A percentile compares a stretch with the other conserved stretches of the same genome.
Conservation (phyloP, 345 rosid genomes). For the Citrus unshiu region DNA sequence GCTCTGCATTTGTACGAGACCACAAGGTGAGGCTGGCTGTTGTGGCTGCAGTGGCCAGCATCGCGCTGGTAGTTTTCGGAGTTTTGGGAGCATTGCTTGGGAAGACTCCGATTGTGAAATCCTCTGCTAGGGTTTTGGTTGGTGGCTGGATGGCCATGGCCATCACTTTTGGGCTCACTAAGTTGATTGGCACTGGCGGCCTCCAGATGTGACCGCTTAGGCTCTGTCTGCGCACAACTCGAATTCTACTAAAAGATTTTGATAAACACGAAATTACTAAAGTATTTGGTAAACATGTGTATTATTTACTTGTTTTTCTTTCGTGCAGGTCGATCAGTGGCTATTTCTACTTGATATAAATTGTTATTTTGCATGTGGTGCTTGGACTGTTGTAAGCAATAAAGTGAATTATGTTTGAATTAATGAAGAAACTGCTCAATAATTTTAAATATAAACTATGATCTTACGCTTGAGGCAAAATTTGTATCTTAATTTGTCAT, state of each 20-base stretch:
- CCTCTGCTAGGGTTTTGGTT: constrained; percentile 47
- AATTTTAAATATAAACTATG: no score
- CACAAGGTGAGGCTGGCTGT: constrained; percentile 47
- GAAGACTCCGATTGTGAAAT: constrained; percentile 40
- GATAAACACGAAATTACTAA: no score
- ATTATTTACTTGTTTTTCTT: no score
- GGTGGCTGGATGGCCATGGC: constrained; percentile 84
- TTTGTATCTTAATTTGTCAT: no score
- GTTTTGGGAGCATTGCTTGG: constrained; percentile 55
- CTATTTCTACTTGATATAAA: not conserved
- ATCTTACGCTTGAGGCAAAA: no score
- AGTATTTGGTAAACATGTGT: no score
- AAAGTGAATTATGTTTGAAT: not conserved
- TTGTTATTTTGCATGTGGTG: not conserved
- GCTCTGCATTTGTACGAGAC: constrained; percentile 51
- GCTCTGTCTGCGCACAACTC: no score
- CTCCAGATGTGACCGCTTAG: not conserved
- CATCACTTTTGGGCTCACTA: constrained; percentile 66
- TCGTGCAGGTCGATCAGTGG: not conserved
- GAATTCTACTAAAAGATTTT: no score
- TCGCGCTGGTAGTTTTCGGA: constrained; percentile 53
- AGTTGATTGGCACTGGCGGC: constrained; percentile 38
- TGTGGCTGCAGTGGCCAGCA: constrained; percentile 43
- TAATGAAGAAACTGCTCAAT: not conserved
- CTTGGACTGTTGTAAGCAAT: not conserved